These are phyloP conservation scores for Collariella sp. DNA, from an alignment of 495 filamentous ascomycete species.

Conservation along the genomic window DNA sequence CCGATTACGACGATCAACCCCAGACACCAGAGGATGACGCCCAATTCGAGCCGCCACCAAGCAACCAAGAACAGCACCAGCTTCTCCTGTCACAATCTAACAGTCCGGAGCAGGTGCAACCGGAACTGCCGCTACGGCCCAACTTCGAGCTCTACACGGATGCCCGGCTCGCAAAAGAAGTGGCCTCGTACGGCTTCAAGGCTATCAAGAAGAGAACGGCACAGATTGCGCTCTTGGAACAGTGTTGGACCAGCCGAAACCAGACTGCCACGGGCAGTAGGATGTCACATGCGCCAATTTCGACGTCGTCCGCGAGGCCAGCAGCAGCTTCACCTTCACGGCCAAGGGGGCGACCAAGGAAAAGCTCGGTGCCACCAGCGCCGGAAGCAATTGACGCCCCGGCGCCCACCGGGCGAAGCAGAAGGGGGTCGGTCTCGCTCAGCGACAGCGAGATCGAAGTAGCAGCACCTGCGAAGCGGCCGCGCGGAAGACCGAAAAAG, in stretches of 20 bases:
- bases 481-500: conserved; percentile 19
- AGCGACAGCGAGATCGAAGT: background rate
- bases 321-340: conserved; percentile 22
- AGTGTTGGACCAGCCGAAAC: conserved; percentile 57
- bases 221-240: conserved; percentile 63
- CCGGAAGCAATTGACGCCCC: conserved; percentile 1
- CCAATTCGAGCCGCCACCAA: conserved; percentile 27
- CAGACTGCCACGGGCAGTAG: background rate
- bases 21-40: background rate
- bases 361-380: conserved; percentile 16
- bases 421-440: background rate
- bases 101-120: conserved; percentile 1
- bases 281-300: conserved; percentile 10
- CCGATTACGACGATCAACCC: background rate
- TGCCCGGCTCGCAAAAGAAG: conserved; percentile 51
- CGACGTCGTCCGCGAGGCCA: conserved; percentile 16
- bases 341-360: conserved; percentile 40
- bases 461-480: background rate
- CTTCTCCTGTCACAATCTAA: conserved; percentile 17
- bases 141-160: conserved; percentile 58
- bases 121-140: conserved; percentile 32
- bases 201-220: conserved; percentile 56
- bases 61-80: conserved; percentile 25
- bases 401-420: background rate
- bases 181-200: conserved; percentile 66